Base-by-base conservation (phyloP, 1,284 basidiomycete species). In the Papiliotrema fonsecae region DNA sequence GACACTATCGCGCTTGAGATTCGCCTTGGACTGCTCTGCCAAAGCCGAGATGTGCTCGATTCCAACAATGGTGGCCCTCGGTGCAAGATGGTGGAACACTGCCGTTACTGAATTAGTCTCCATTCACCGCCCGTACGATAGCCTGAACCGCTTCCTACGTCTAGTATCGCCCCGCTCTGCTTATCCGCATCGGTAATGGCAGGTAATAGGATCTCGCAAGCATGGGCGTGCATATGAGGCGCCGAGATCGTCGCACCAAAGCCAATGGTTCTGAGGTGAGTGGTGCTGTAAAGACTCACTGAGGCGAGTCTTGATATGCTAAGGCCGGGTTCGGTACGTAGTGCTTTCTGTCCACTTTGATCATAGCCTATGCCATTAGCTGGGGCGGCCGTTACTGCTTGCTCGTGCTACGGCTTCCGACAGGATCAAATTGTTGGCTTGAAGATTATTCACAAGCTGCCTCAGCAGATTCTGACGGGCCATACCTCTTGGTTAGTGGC, bases 11-110 rank as follows among this genome's bases (percentile, higher is more conserved):
- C 75, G 77, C 32, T 70, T 72, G 11, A 97, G 73, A 62, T 96
- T 97, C 18, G 69, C 55, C 6, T 78, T 70, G 0, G 87, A 86
- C 77, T 83, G 82, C 4, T 86, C 79, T 2, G 84, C 82, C 10
- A 96, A 79, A 57, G 84, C 82, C 0, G 80, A 77, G 56, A 98
- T 84, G 69, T 98, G 94, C 47, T 98, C 94, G 56, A 98, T 88
- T 2, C 91, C 93, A 13, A 96, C 77, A 3, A 97, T 85, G 53
- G 77, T 84, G 6, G 85, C 86, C 34, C 67, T 67, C 7, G 69
- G 65, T 3, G 70, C 68, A 14, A 90, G 80, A 51, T 85, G 82
- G 62, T 88, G 81, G 30, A 96, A 76, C 4, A 93, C 83, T 0
- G 86, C 87, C 21, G 67, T 67, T 9, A 75, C 72, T 74, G 11